A percentile compares a stretch with the other conserved stretches of the same genome.
Evolutionary conservation across 345 rosid species (phyloP).

Genomic region (Bruguiera sexangula): DNA sequence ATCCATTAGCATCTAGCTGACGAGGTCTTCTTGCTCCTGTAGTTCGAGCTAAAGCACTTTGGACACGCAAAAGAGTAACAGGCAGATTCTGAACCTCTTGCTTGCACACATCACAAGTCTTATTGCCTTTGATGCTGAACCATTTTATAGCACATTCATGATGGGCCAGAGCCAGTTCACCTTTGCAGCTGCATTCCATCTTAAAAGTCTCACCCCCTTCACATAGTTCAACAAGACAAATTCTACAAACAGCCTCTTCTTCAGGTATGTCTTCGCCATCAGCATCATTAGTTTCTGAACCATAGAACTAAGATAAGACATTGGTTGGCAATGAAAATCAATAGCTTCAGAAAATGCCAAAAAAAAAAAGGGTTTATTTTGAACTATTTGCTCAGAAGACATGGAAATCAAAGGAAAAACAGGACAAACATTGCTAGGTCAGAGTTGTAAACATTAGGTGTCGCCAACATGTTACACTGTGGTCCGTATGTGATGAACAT

Average conservation of each 20-base stretch:
- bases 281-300: conserved; percentile 48
- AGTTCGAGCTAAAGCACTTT: conserved; percentile 42
- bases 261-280: conserved; percentile 88
- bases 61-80: conserved; percentile 73
- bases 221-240: conserved; percentile 77
- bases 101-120: conserved; percentile 86
- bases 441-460: too few relatives aligned
- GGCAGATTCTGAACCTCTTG: conserved; percentile 87
- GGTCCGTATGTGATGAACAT: background rate
- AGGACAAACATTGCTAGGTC: background rate
- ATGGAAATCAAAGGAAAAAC: background rate
- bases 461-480: background rate
- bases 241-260: conserved; percentile 95
- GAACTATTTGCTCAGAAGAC: background rate
- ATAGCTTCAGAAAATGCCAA: background rate
- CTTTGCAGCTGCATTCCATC: conserved; percentile 99
- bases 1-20: conserved; percentile 35
- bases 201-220: conserved; percentile 96
- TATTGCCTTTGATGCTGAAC: conserved; percentile 93
- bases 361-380: background rate
- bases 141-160: conserved; percentile 91
- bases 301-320: conserved; percentile 18
- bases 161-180: conserved; percentile 93
- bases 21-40: conserved; percentile 30
- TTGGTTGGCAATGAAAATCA: conserved; percentile 1